phyloP scores from a whole-genome alignment of 129 eudicot species.

The Lonicera japonica region DNA sequence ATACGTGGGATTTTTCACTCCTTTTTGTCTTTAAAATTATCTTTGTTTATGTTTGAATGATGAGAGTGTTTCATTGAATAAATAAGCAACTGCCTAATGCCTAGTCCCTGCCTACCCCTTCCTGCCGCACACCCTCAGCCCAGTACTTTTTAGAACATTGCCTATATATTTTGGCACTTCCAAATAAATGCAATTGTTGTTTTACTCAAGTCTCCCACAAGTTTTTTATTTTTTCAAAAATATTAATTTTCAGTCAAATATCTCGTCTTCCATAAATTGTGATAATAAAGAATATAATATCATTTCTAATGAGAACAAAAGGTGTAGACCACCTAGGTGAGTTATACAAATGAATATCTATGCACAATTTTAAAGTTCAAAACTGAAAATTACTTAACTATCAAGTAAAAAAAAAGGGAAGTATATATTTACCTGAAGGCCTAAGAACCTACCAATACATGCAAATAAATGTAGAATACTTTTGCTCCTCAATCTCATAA shows the following conservation, averaged over 20 bases:
- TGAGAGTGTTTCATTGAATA: no score
- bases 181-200: background rate
- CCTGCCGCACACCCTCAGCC: no score
- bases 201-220: no score
- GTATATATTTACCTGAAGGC: conserved; percentile 68
- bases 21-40: no score
- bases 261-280: background rate
- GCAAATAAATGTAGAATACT: conserved; percentile 85
- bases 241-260: no score
- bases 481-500: conserved; percentile 70
- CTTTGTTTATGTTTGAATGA: no score
- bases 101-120: no score
- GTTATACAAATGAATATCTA: background rate
- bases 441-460: conserved; percentile 79
- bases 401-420: background rate
- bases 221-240: background rate
- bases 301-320: background rate
- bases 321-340: background rate
- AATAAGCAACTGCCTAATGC: no score
- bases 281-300: background rate
- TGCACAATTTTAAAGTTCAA: background rate
- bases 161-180: background rate
- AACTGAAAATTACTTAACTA: background rate
- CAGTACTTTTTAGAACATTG: no score
- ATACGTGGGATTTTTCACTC: no score